Evolutionary conservation across 1,284 basidiomycete species (phyloP), one percentile per base, ranked within the genome.

Genomic region (Cutaneotrichosporon sp.): DNA sequence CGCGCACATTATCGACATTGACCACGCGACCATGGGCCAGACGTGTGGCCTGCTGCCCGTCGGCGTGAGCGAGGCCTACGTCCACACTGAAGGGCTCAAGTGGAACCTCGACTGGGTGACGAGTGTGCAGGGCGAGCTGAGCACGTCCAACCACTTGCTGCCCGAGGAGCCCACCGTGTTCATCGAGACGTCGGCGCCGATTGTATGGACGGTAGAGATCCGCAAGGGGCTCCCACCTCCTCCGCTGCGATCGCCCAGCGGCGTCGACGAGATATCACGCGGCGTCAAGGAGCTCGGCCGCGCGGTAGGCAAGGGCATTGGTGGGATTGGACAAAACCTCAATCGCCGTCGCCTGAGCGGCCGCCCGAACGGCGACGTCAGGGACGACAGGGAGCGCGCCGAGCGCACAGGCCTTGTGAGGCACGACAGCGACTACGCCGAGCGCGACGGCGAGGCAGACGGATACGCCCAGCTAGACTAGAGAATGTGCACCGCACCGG

Each of bases 31-130:
- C 4, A 78, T 96, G 52, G 93, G 93, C 0, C 83, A 84, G 51
- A 97, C 92, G 0, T 98, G 94, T 67, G 94, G 94, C 0, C 80
- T 98, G 14, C 79, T 98, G 10, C 96, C 94, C 0, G 80, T 98
- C 1, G 94, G 92, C 1, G 77, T 92, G 17, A 81, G 83, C 26
- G 81, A 80, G 4, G 87, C 90, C 0, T 75, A 83, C 14, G 78
- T 98, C 18, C 82, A 84, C 1, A 97, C 93, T 0, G 80, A 77
- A 8, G 96, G 96, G 0, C 78, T 97, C 39, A 80, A 84, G 62
- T 98, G 94, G 94, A 87, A 98, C 71, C 72, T 97, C 54, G 79
- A 84, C 30, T 73, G 78, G 50, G 75, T 78, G 51, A 92, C 90
- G 0, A 87, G 84, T 0, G 87, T 96, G 55, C 83, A 85, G 41